phyloP scores from a whole-genome alignment of 345 rosid species.

The Rhodamnia rubescens region DNA sequence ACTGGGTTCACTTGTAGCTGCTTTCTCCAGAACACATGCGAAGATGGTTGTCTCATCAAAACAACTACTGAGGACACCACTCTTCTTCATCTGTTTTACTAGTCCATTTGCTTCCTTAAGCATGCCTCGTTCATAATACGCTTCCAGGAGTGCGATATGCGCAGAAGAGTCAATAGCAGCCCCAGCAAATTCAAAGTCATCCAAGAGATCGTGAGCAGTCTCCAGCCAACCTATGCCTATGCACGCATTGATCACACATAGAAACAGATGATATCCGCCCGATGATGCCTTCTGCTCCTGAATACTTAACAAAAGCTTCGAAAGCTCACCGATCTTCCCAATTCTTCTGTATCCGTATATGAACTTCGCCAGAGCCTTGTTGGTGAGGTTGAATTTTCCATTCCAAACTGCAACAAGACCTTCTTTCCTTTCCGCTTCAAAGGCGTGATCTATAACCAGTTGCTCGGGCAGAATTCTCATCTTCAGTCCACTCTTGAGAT shows the following conservation, averaged over 20 bases:
- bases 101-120: constrained; percentile 53
- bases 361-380: constrained; percentile 54
- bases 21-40: constrained; percentile 7
- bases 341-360: constrained; percentile 43
- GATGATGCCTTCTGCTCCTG: constrained; percentile 7
- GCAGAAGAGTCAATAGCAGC: constrained; percentile 17
- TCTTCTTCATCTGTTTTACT: constrained; percentile 39
- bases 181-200: constrained; percentile 54
- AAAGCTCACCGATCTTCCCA: constrained; percentile 36
- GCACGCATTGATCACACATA: constrained; percentile 48
- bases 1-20: constrained; percentile 5
- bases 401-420: constrained; percentile 29
- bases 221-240: constrained; percentile 59
- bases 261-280: constrained; percentile 22
- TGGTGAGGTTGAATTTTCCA: constrained; percentile 39
- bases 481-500: constrained; percentile 52
- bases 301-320: constrained; percentile 38
- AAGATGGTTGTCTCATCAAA: constrained; percentile 18
- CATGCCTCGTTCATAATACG: constrained; percentile 43
- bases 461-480: constrained; percentile 40
- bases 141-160: constrained; percentile 36
- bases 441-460: constrained; percentile 38
- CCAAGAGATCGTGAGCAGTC: constrained; percentile 83
- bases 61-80: constrained; percentile 22
- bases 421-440: constrained; percentile 18